Conservation (phyloP, 495 filamentous ascomycete species). For the Chlorociboria aeruginascens region DNA sequence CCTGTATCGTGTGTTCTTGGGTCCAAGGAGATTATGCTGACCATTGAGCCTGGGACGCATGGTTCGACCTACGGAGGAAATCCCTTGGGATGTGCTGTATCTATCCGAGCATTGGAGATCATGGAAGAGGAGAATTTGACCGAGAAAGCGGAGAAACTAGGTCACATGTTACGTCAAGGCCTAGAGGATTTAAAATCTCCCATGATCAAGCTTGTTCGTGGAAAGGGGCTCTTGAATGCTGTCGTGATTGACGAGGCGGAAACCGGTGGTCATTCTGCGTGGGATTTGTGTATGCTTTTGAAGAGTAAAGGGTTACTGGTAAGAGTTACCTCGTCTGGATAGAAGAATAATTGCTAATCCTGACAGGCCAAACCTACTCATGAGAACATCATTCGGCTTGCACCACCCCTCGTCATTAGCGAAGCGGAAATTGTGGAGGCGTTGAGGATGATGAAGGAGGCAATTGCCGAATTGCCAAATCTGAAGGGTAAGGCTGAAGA, state of each 20-base stretch:
- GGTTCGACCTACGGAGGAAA: slow-evolving; percentile 97
- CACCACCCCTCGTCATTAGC: slow-evolving; percentile 77
- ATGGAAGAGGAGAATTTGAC: slow-evolving; percentile 85
- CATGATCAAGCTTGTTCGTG: slow-evolving; percentile 72
- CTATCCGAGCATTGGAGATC: slow-evolving; percentile 90
- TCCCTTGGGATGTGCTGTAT: slow-evolving; percentile 91
- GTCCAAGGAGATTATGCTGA: slow-evolving; percentile 87
- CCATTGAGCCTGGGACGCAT: slow-evolving; percentile 93
- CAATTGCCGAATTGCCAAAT: slow-evolving; percentile 50
- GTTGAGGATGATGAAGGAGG: slow-evolving; percentile 61
- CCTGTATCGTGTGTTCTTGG: slow-evolving; percentile 90
- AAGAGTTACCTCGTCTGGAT: slow-evolving; percentile 17
- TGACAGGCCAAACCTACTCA: slow-evolving; percentile 92
- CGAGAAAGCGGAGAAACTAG: slow-evolving; percentile 66
- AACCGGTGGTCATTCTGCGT: slow-evolving; percentile 77
- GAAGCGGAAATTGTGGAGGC: slow-evolving; percentile 75
- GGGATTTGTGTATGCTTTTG: slow-evolving; percentile 92
- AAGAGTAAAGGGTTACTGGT: slow-evolving; percentile 94
- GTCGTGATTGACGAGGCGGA: slow-evolving; percentile 91
- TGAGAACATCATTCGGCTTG: slow-evolving; percentile 93
- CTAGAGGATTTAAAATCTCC: slow-evolving; percentile 58
- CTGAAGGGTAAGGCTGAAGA: slow-evolving; percentile 15
- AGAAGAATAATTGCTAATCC: not conserved
- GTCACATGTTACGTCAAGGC: slow-evolving; percentile 73
- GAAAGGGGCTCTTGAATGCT: slow-evolving; percentile 91